Base-by-base conservation (phyloP, 1,284 basidiomycete genomes). In the Lentinus polychrous region DNA sequence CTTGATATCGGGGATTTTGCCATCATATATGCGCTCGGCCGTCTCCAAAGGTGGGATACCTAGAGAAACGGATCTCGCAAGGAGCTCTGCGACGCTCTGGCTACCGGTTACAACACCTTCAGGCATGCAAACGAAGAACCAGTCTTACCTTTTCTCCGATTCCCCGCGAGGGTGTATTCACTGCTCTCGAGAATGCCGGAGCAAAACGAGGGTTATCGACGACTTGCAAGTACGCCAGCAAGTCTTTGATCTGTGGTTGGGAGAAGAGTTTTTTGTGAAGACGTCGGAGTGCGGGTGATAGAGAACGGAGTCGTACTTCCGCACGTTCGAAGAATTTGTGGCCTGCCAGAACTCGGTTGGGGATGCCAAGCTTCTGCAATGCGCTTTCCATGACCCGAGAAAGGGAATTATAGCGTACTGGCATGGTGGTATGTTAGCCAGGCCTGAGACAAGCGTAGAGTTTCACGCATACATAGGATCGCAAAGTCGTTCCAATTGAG, bases 251-350 rank as follows among this genome's bases (percentile, higher is more conserved):
- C 76, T 84, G 35, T 50, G 10, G 12, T 7, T 23, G 36, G 24
- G 24, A 14, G 12, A 23, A n/a, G 33, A 35, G 27, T 27, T 27
- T 27, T 10, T 27, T 27, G 27, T 35, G 34, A 17, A 11, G 32
- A 32, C 6, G 17, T 10, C 11, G 18, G 43, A 22, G 33, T 66
- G 63, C 48, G 52, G 53, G 38, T 5, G 18, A 40, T 42, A 23
- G n/a, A 42, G 14, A 23, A 17, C 12, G 18, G 8, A 43, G 10
- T 14, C 41, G 43, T 36, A 81, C 82, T 71, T 91, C 89, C 55
- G 79, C 65, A 7, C 91, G 82, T 53, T 94, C 89, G 59, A 94
- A 94, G 75, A 94, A 94, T 63, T 86, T 89, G 63, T 87, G 82
- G 0, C 91, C 91, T 12, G 83, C 86, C 8, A 95, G 74, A 45